Base-by-base conservation (phyloP, 495 filamentous ascomycete species). In the Pseudevernia furfuracea region DNA sequence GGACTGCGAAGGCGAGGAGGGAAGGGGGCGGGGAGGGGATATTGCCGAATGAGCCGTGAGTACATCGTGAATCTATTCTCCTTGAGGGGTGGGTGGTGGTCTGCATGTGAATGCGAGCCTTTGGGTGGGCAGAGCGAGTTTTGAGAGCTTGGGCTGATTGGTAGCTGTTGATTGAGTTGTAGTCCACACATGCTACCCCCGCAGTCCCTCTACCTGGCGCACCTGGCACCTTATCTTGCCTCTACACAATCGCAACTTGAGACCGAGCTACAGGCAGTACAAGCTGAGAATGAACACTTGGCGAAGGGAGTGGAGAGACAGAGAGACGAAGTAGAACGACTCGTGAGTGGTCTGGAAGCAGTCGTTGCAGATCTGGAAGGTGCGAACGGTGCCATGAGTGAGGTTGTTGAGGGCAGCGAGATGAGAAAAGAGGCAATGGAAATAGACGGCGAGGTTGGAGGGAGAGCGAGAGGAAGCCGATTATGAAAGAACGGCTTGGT, bases 161-260 rank as follows among this genome's bases (percentile, higher is more conserved):
- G 23, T 43, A 53, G 43, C 61, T n/a, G 34, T 52, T 56, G 43
- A 7, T 28, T 32, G 8, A 30, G 9, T 58, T 36, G 62, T 58
- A 92, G 89, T 34, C 89, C 89, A 10, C 92, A 96, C 75, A 85
- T 82, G 34, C 81, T 94, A n/a, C 83, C 89, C 4, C 84, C 91
- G 0, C 72, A 81, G 28, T 74, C 81, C 9, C 73, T 96, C 21
- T 83, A 89, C 37, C 76, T 78, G 19, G 88, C 91, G 0, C 89
- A 94, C 72, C 74, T 96, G 8, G 77, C 80, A 11, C 89, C 89
- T 0, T 84, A 88, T 68, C 77, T 93, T 4, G 74, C 78, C 12
- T 74, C 82, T 61, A 83, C 88, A 61, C 81, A 86, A 46, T 75
- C 79, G 2, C 76, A 83, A 43, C 77, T 95, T 59, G 83, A 87